Percentiles rank a stretch among this genome's conserved stretches.
Evolutionary conservation across 345 rosid genomes (phyloP).

Genomic region (Ceriops decandra): DNA sequence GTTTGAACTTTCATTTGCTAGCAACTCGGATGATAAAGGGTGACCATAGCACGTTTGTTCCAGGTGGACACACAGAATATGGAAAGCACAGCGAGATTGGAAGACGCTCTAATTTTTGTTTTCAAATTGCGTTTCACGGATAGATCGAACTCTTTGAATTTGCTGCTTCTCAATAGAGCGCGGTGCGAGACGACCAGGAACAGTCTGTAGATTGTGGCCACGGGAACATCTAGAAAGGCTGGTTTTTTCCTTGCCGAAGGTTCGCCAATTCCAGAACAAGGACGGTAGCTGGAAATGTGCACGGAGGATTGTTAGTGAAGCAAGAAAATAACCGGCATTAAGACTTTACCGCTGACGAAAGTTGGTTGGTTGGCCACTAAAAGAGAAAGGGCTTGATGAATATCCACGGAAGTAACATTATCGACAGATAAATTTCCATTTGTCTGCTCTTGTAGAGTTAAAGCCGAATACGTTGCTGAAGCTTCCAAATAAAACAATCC

Average conservation of each 20-base stretch:
- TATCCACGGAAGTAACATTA: constrained; percentile 24
- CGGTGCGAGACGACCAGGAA: neutral
- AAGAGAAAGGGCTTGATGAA: constrained; percentile 26
- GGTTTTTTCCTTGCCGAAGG: neutral
- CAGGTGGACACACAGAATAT: too few relatives aligned
- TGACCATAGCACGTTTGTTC: too few relatives aligned
- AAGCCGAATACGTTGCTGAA: neutral
- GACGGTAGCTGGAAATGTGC: constrained; percentile 5
- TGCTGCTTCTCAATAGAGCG: constrained; percentile 10
- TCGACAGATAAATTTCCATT: constrained; percentile 9
- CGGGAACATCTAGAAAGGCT: neutral
- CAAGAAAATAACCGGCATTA: neutral
- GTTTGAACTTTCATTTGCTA: too few relatives aligned
- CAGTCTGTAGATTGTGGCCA: neutral
- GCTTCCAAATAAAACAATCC: neutral
- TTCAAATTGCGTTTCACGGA: neutral
- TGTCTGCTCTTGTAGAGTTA: constrained; percentile 20
- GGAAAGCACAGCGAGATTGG: neutral
- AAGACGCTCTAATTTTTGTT: too few relatives aligned
- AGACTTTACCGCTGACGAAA: constrained; percentile 20
- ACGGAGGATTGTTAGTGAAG: neutral
- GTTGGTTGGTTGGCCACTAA: constrained; percentile 9
- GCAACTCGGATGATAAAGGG: too few relatives aligned
- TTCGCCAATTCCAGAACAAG: neutral
- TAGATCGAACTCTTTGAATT: neutral